Evolutionary conservation across 257 asterid species (phyloP).

Genomic region (Euphrasia confusa): DNA sequence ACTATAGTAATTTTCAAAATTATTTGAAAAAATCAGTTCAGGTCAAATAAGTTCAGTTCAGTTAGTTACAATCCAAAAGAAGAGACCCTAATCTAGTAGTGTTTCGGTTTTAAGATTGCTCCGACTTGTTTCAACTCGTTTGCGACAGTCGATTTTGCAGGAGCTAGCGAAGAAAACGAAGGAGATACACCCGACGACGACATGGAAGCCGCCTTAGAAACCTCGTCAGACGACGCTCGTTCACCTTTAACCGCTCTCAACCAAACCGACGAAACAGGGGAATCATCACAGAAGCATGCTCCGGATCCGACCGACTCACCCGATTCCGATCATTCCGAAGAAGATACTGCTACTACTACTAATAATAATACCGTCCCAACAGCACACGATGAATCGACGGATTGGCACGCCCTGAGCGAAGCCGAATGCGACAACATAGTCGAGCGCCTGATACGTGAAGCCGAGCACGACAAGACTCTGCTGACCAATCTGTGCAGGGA

Average conservation of each 20-base stretch:
- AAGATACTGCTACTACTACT: conserved; percentile 24
- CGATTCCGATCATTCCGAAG: conserved; percentile 30
- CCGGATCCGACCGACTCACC: conserved; percentile 22
- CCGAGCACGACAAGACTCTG: conserved; percentile 42
- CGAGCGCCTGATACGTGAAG: conserved; percentile 49
- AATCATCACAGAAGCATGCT: not conserved
- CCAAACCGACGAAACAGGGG: not conserved
- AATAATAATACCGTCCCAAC: conserved; percentile 1
- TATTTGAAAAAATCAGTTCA: no score
- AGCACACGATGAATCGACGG: conserved; percentile 23
- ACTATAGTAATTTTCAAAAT: no score
- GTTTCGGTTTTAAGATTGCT: not conserved
- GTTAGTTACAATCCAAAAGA: no score
- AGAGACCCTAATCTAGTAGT: no score
- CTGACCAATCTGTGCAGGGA: conserved; percentile 60
- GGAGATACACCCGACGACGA: conserved; percentile 26
- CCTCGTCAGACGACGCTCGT: conserved; percentile 26
- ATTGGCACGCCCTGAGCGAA: conserved; percentile 34
- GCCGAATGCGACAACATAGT: conserved; percentile 55
- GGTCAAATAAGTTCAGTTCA: no score
- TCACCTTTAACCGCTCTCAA: not conserved
- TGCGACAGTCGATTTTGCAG: conserved; percentile 30
- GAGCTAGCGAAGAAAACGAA: conserved; percentile 18
- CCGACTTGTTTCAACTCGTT: conserved; percentile 20
- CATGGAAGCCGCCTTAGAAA: conserved; percentile 25